Evolutionary conservation across 2,329 filamentous ascomycete species (phyloP).

Genomic region (Xenosphaeropsis pyriputrescens): DNA sequence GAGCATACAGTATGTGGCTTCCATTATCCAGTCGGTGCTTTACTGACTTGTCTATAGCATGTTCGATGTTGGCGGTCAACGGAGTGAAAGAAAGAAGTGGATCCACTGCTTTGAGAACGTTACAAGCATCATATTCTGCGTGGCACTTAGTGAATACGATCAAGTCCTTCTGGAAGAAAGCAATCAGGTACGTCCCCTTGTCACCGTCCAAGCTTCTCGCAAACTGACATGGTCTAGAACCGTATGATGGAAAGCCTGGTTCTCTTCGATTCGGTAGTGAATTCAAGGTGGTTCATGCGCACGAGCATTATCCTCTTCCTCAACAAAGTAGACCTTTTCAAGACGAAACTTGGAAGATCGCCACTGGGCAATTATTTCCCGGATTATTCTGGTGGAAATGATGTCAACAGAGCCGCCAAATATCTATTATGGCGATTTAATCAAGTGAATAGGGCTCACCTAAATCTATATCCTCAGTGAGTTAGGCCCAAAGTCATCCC

Average conservation of each 20-base stretch:
- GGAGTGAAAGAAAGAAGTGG: slow-evolving; percentile 98
- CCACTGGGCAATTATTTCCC: slow-evolving; percentile 92
- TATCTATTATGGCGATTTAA: slow-evolving; percentile 98
- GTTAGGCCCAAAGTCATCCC: slow-evolving; percentile 20
- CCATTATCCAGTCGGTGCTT: neutral
- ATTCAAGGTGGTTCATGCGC: slow-evolving; percentile 97
- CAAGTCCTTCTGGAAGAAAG: slow-evolving; percentile 94
- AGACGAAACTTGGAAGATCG: slow-evolving; percentile 79
- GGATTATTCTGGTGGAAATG: slow-evolving; percentile 93
- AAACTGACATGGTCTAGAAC: slow-evolving; percentile 44
- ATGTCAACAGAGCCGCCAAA: slow-evolving; percentile 95
- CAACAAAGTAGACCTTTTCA: slow-evolving; percentile 98
- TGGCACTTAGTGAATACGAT: slow-evolving; percentile 95
- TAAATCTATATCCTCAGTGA: slow-evolving; percentile 96
- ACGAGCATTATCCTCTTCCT: slow-evolving; percentile 98
- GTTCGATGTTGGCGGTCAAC: slow-evolving; percentile 96
- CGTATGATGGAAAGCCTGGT: slow-evolving; percentile 99
- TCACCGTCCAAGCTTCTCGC: neutral
- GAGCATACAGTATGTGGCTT: slow-evolving; percentile 76
- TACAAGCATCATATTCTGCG: slow-evolving; percentile 98
- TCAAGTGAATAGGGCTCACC: slow-evolving; percentile 89
- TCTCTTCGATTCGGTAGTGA: slow-evolving; percentile 95
- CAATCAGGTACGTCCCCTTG: slow-evolving; percentile 57
- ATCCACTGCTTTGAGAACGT: slow-evolving; percentile 99
- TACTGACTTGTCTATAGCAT: slow-evolving; percentile 45